These are phyloP conservation scores for Nakazawaea ishiwadae DNA, from an alignment of 805 yeast genomes.

Conservation along the genomic window DNA sequence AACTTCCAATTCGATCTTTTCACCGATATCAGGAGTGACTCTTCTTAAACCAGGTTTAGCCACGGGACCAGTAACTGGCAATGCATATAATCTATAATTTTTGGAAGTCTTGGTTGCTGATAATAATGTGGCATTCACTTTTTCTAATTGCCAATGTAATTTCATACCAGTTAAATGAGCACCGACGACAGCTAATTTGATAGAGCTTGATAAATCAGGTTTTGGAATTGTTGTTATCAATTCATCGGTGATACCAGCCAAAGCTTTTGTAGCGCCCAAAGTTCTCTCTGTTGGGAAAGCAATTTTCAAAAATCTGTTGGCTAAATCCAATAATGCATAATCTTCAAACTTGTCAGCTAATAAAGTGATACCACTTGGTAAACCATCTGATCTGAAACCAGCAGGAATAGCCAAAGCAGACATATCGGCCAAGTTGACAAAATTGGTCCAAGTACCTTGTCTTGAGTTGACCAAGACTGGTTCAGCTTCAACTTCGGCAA, in stretches of 20 bases:
- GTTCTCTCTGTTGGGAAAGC: slow-evolving; percentile 42
- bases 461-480: slow-evolving; percentile 80
- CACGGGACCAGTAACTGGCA: slow-evolving; percentile 77
- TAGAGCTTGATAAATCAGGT: slow-evolving; percentile 33
- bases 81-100: slow-evolving; percentile 72
- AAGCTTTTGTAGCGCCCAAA: slow-evolving; percentile 47
- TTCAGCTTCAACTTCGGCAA: slow-evolving; percentile 65
- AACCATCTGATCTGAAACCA: slow-evolving; percentile 82
- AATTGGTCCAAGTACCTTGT: slow-evolving; percentile 98
- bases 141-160: slow-evolving; percentile 88
- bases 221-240: slow-evolving; percentile 41
- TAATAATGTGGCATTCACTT: slow-evolving; percentile 71
- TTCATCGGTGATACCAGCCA: slow-evolving; percentile 34
- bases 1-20: slow-evolving; percentile 68
- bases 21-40: slow-evolving; percentile 45
- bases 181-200: slow-evolving; percentile 90
- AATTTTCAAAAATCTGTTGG: slow-evolving; percentile 58
- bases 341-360: slow-evolving; percentile 81
- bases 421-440: slow-evolving; percentile 90
- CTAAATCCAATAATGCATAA: slow-evolving; percentile 82
- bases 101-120: slow-evolving; percentile 65
- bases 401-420: slow-evolving; percentile 90
- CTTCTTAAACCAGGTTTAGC: slow-evolving; percentile 88
- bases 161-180: slow-evolving; percentile 90
- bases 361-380: slow-evolving; percentile 88